Conservation (phyloP, 2,329 filamentous ascomycete species). For the Paracamarosporium sp. region DNA sequence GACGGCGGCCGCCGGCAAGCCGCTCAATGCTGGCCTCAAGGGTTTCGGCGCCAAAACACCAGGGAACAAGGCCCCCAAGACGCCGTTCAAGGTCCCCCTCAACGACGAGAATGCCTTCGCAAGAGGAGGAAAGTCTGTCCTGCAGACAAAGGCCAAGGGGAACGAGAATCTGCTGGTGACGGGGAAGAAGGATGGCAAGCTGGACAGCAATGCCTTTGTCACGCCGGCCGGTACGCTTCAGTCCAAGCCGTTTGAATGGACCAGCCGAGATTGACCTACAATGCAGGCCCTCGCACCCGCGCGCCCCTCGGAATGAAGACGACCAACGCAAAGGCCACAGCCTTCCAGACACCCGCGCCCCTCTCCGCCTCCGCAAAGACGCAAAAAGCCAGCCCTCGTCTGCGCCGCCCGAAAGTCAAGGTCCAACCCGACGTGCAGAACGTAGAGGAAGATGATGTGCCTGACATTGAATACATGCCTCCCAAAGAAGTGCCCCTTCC, state of each 20-base stretch:
- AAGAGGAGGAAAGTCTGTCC: conserved; percentile 65
- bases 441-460: conserved; percentile 64
- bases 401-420: conserved; percentile 62
- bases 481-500: conserved; percentile 68
- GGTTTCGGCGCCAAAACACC: conserved; percentile 78
- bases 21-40: conserved; percentile 69
- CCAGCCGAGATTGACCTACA: conserved; percentile 12
- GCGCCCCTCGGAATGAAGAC: conserved; percentile 93
- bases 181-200: conserved; percentile 60
- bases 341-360: conserved; percentile 70
- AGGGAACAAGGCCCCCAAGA: conserved; percentile 77
- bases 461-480: conserved; percentile 90
- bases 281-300: conserved; percentile 68
- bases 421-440: conserved; percentile 63
- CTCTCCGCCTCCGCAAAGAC: conserved; percentile 67
- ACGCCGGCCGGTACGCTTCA: conserved; percentile 76
- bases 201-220: conserved; percentile 70
- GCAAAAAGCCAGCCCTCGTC: conserved; percentile 68
- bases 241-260: background rate
- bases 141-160: conserved; percentile 63
- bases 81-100: conserved; percentile 76
- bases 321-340: conserved; percentile 85
- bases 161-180: conserved; percentile 61
- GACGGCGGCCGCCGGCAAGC: conserved; percentile 73
- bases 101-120: conserved; percentile 86